Conservation (phyloP, 1,284 basidiomycete genomes). For the Phenoliferia sp. region DNA sequence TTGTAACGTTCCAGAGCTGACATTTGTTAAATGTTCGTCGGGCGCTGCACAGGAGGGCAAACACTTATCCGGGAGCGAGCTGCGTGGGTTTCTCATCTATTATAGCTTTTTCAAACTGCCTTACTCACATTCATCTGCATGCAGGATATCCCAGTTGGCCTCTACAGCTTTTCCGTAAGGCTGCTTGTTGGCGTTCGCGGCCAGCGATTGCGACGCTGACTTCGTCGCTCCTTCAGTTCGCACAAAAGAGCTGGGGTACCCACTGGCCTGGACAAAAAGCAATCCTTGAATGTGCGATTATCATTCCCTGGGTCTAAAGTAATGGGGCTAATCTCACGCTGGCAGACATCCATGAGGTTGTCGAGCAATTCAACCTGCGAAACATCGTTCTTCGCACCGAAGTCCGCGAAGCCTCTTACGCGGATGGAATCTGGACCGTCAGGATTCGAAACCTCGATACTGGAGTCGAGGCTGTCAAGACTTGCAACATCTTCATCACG, state of each 20-base stretch:
- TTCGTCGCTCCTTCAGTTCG: slow-evolving; percentile 13
- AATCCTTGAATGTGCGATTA: slow-evolving; percentile 16
- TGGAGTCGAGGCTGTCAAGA: slow-evolving; percentile 10
- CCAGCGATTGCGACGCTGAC: neutral
- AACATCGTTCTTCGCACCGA: slow-evolving; percentile 27
- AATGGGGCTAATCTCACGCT: neutral
- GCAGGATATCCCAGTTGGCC: neutral
- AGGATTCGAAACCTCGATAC: slow-evolving; percentile 19
- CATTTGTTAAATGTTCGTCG: too few relatives aligned
- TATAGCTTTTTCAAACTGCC: neutral
- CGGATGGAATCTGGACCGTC: slow-evolving; percentile 27
- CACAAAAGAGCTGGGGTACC: slow-evolving; percentile 5
- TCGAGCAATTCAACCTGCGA: slow-evolving; percentile 14
- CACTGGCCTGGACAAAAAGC: slow-evolving; percentile 22
- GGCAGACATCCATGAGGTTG: slow-evolving; percentile 21
- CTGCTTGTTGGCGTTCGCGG: too few relatives aligned
- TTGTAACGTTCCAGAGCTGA: too few relatives aligned
- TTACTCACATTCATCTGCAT: slow-evolving; percentile 8
- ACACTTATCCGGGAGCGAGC: slow-evolving; percentile 27
- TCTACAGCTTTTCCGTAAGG: slow-evolving; percentile 30
- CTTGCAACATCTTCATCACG: slow-evolving; percentile 33
- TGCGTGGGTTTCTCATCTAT: neutral
- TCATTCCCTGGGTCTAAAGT: neutral
- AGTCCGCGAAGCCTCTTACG: slow-evolving; percentile 18
- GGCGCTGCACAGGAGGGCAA: neutral